Evolutionary conservation across 1,284 basidiomycete species (phyloP), one percentile per base, ranked within the genome.

Genomic region (Rhodotorula sp.): DNA sequence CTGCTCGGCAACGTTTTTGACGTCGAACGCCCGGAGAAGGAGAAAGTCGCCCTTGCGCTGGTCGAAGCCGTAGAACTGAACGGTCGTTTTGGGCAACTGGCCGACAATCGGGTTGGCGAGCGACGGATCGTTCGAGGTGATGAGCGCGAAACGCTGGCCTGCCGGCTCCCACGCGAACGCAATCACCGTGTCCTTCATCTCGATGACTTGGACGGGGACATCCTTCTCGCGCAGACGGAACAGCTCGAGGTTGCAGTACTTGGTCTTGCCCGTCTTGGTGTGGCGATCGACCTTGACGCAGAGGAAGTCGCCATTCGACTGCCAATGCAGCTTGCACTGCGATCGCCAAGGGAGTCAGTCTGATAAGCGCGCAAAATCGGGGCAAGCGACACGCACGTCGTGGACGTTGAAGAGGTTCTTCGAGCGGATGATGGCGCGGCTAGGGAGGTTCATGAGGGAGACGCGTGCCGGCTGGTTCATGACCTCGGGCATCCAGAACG

Each of bases 241-340:
- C 73, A 99, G 90, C 82, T 99, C 96, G 72, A 99, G 85, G 82
- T 99, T 99, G 83, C 94, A 96, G 84, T 94, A 99, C 65, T 92
- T 94, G 18, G 94, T 94, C 84, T 99, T 99, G 83, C 98, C 98
- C 28, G 94, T 96, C 84, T 99, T 99, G 56, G 95, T 98, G 81
- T 98, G 94, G 69, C 96, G 90, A 82, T 99, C 96, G 68, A 99
- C 96, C 83, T 97, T 98, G 82, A 99, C 96, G 78, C 96, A 99
- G 34, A 99, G 87, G 84, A 93, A 99, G 82, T 99, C 94, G 61
- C 96, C 96, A 80, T 96, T 92, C 78, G 95, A 96, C 83, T 99
- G 96, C 94, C 94, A 99, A 82, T 91, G 90, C 58, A 99, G 86
- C 83, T 98, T 98, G 82, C 94, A 98, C 93, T 96, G 76, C 57